Evolutionary conservation across 257 asterid genomes (phyloP), one percentile per base, ranked within the genome.

Genomic region (Ballota nigra): DNA sequence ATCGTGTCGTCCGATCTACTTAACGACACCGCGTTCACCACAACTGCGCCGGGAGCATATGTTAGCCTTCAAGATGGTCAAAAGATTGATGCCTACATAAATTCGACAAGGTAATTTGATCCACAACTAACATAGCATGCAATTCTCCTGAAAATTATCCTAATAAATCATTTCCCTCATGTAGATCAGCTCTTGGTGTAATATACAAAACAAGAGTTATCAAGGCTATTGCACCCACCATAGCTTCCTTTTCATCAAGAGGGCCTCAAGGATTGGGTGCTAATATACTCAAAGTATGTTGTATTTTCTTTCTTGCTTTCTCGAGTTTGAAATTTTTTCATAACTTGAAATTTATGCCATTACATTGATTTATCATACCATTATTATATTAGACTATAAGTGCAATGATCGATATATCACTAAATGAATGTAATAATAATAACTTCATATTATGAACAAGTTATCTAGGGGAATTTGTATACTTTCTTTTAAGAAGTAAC

Each of bases 241-340:
- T 87, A 28, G 88, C 88, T 82, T 75, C 91, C 1, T 93, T 91
- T 47, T 93, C 98, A 11, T 83, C 97, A 1, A 80, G 96, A 81
- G 98, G 98, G 16, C 97, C 98, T 18, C 92, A 87, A 22, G 2
- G 26, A 2, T 1, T 81, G 38, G 58, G 79, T 41, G 74, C 49
- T 36, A 73, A 86, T 80, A 75, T 93, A 66, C 97, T 93, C 81
- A 93, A 93, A 92, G 97, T 89, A 77, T 40, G 29, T 29, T 29
- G 4, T n/a, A n/a, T n/a, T n/a, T n/a, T n/a, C n/a, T n/a, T n/a
- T n/a, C n/a, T n/a, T n/a, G n/a, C n/a, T n/a, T n/a, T n/a, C n/a
- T n/a, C n/a, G n/a, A n/a, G n/a, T n/a, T n/a, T n/a, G n/a, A n/a
- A n/a, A n/a, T n/a, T n/a, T n/a, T n/a, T n/a, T n/a, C n/a, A n/a